phyloP scores from a whole-genome alignment of 345 rosid species.

The Aquilaria yunnanensis region DNA sequence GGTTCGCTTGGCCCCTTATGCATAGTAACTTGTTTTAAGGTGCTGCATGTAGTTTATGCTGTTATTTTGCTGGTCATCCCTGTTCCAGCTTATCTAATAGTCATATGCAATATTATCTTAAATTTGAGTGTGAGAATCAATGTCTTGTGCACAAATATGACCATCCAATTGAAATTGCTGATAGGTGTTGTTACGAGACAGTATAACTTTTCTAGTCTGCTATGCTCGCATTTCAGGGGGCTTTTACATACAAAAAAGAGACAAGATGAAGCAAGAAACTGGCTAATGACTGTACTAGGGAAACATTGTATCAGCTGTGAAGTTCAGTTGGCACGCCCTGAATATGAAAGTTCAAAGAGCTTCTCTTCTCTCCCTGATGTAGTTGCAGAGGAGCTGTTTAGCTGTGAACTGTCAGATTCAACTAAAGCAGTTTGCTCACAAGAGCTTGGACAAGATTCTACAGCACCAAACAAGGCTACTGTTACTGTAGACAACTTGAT shows the following conservation, averaged over 20 bases:
- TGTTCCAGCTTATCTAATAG: too few relatives aligned
- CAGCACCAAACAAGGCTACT: slow-evolving; percentile 22
- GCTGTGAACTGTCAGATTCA: slow-evolving; percentile 24
- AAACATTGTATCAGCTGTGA: slow-evolving; percentile 64
- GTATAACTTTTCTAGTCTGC: too few relatives aligned
- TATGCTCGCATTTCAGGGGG: slow-evolving; percentile 32
- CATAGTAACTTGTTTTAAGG: too few relatives aligned
- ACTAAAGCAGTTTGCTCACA: slow-evolving; percentile 22
- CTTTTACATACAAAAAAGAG: slow-evolving; percentile 53
- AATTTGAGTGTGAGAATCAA: too few relatives aligned
- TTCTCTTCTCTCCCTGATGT: slow-evolving; percentile 48
- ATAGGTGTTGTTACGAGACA: too few relatives aligned
- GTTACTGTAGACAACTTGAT: slow-evolving; percentile 53
- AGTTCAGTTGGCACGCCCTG: slow-evolving; percentile 59
- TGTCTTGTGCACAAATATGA: too few relatives aligned
- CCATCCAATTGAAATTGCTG: too few relatives aligned
- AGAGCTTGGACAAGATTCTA: slow-evolving; percentile 22
- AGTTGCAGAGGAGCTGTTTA: slow-evolving; percentile 48
- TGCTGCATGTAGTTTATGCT: too few relatives aligned
- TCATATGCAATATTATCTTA: too few relatives aligned
- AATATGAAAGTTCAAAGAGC: slow-evolving; percentile 36
- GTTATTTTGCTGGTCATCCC: too few relatives aligned
- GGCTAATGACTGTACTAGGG: slow-evolving; percentile 43
- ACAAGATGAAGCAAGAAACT: slow-evolving; percentile 44
- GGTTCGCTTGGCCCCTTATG: too few relatives aligned